Conservation (phyloP, 2,329 filamentous ascomycete species). For the Talaromyces sp. region DNA sequence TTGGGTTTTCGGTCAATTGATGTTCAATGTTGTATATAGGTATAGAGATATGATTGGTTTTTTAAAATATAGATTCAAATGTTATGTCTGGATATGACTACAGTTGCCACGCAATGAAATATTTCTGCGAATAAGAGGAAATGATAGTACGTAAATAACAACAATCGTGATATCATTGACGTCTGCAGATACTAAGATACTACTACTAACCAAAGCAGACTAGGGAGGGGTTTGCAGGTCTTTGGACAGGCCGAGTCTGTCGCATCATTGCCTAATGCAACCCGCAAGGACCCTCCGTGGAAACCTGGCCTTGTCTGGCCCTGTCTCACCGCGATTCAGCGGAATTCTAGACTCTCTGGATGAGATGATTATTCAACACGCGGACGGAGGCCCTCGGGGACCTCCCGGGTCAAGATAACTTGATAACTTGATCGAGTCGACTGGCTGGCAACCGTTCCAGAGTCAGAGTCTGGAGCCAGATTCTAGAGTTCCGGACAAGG, state of each 20-base stretch:
- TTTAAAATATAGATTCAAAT: no score
- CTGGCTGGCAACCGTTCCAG: no score
- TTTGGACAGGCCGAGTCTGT: neutral
- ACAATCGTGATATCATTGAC: neutral
- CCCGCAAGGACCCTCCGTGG: neutral
- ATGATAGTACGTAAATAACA: neutral
- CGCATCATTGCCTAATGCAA: neutral
- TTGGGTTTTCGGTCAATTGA: neutral
- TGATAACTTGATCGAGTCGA: no score
- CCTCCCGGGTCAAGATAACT: no score
- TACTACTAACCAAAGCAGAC: neutral
- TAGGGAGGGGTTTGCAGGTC: neutral
- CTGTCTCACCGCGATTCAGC: neutral
- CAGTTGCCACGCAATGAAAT: neutral
- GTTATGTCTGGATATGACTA: neutral
- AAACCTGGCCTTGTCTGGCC: neutral
- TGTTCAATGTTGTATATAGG: neutral
- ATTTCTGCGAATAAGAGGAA: neutral
- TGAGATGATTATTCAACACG: neutral
- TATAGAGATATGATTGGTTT: neutral
- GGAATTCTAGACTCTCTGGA: neutral
- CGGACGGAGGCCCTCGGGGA: no score
- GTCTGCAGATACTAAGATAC: neutral
- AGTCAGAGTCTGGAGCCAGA: no score
- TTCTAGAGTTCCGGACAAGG: no score